phyloP scores from a whole-genome alignment of 2,329 filamentous ascomycete species.

The Rhexocercosporidium sp. region DNA sequence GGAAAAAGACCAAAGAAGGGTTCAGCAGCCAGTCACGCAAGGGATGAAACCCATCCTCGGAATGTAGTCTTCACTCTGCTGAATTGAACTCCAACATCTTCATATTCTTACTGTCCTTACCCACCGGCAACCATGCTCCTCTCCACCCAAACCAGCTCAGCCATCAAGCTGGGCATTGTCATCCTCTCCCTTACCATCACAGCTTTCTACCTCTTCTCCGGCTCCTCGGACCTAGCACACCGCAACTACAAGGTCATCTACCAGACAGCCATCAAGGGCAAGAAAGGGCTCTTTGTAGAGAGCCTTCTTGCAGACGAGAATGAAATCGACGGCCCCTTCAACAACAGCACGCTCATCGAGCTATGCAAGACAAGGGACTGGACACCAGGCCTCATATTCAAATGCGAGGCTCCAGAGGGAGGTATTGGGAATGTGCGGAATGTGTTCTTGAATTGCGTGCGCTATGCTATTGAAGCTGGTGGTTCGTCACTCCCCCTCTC shows the following conservation, averaged over 20 bases:
- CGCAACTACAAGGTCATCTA: background rate
- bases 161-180: slow-evolving; percentile 16
- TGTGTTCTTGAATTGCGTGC: slow-evolving; percentile 51
- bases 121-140: background rate
- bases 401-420: slow-evolving; percentile 49
- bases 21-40: background rate
- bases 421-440: slow-evolving; percentile 51
- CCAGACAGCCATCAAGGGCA: background rate
- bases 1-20: background rate
- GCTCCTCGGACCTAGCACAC: background rate
- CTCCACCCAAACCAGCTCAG: background rate
- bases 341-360: slow-evolving; percentile 20
- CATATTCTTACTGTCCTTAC: background rate
- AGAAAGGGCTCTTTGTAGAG: slow-evolving; percentile 22
- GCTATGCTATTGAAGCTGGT: slow-evolving; percentile 53
- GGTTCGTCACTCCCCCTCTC: slow-evolving; percentile 42
- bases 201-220: slow-evolving; percentile 12
- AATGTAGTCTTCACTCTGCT: slow-evolving; percentile 5
- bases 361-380: slow-evolving; percentile 47
- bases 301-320: slow-evolving; percentile 4
- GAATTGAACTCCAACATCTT: too few species aligned
- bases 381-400: slow-evolving; percentile 49
- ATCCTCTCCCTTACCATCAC: slow-evolving; percentile 9
- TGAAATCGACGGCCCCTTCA: slow-evolving; percentile 29
- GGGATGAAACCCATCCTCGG: background rate